These are phyloP conservation scores for Globisporangium acanthophoron DNA, from an alignment of 352 stramenopile genomes.

Conservation along the genomic window DNA sequence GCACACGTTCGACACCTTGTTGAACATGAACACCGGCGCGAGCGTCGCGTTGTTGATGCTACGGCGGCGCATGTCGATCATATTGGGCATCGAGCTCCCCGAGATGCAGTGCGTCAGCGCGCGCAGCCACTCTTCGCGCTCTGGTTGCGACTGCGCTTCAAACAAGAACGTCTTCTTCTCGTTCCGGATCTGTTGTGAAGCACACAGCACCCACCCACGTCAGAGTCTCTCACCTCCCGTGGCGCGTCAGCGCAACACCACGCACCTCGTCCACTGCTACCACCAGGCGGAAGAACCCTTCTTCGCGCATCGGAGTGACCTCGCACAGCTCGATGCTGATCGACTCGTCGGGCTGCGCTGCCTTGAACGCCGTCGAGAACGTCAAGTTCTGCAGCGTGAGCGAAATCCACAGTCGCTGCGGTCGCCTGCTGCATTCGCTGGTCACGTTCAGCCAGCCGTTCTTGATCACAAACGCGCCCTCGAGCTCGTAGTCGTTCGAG, in stretches of 20 bases:
- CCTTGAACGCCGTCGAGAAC: constrained; percentile 61
- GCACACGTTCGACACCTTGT: constrained; percentile 83
- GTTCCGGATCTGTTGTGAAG: constrained; percentile 16
- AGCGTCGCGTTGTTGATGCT: constrained; percentile 70
- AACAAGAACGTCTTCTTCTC: constrained; percentile 54
- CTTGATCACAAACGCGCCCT: constrained; percentile 78
- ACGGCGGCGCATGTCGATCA: constrained; percentile 49
- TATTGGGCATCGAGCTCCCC: constrained; percentile 32
- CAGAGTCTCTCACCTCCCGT: too few species aligned
- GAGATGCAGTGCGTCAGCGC: constrained; percentile 73
- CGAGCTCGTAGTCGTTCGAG: constrained; percentile 52
- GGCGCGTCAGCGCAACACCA: neutral
- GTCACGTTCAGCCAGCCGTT: constrained; percentile 81
- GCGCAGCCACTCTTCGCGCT: constrained; percentile 81
- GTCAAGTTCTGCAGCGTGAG: constrained; percentile 70
- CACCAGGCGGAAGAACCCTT: constrained; percentile 53
- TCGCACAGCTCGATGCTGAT: constrained; percentile 60
- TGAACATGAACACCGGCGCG: constrained; percentile 85
- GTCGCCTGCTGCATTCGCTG: constrained; percentile 21
- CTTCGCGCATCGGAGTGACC: constrained; percentile 39
- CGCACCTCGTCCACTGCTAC: constrained; percentile 28
- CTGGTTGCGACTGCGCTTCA: constrained; percentile 47
- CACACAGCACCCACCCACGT: neutral
- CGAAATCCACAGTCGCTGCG: constrained; percentile 70
- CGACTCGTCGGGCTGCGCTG: constrained; percentile 54